Evolutionary conservation across 177 flowering plant species (phyloP), one percentile per base, ranked within the genome.

Genomic region (Vitis hybrid): DNA sequence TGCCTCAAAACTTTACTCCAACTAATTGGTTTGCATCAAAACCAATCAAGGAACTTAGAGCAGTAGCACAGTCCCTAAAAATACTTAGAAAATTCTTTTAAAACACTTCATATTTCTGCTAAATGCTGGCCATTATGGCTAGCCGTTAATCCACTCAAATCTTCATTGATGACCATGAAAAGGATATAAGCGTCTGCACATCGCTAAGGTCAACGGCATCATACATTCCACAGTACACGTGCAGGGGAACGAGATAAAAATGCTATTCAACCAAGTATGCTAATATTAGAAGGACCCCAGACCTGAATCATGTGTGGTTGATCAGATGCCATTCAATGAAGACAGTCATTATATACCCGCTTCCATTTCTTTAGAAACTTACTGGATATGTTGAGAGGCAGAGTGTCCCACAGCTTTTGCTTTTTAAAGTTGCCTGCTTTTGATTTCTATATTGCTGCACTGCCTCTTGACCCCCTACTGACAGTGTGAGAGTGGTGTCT

Each of bases 151-250:
- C 48, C 56, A 21, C 45, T 55, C 39, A 6, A 62, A 63, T 72
- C 64, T 57, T 10, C 45, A 29, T 58, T 58, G 33, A 56, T 68
- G 57, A 68, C 63, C 33, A 60, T 72, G 22, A 39, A 60, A 65
- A 29, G 15, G 31, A 63, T 10, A 64, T 56, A 26, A 51, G 45
- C 11, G 18, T 72, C 65, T 66, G 72, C 67, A 57, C 22, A 51
- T 56, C 33, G 8, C 48, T 39, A 39, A 60, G 63, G 73, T 71
- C 74, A 70, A 67, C 60, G 51, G 48, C n/a, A 16, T 14, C 18
- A 56, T 66, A 8, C 60, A 74, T 53, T 49, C 74, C 31, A 8
- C 62, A n/a, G 16, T 51, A 71, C 78, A 71, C 78, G 74, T 75
- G 78, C 59, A 71, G 66, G 13, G 12, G 58, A 49, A 15, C 0